Evolutionary conservation across 2,329 filamentous ascomycete genomes (phyloP).

Genomic region (Ciborinia camelliae): DNA sequence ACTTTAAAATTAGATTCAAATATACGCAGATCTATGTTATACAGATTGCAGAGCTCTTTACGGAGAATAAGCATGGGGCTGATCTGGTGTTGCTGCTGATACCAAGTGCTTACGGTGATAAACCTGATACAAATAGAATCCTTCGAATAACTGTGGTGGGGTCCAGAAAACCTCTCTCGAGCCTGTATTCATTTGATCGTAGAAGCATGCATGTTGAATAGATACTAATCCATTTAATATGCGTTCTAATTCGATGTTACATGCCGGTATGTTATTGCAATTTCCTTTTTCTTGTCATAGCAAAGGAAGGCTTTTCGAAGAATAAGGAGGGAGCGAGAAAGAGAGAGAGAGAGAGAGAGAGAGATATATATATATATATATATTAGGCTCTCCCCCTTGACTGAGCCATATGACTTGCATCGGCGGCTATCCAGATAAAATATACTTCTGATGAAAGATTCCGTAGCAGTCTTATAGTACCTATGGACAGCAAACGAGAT

Average conservation of each 20-base stretch:
- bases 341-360: too few relatives aligned
- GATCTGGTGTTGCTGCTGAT: neutral
- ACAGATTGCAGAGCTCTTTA: neutral
- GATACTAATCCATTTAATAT: neutral
- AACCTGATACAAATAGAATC: neutral
- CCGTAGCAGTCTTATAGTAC: too few relatives aligned
- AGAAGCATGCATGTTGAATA: neutral
- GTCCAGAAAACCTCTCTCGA: neutral
- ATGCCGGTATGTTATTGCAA: neutral
- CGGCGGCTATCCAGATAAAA: neutral
- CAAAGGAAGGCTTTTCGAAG: neutral
- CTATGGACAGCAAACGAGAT: neutral
- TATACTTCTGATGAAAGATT: neutral
- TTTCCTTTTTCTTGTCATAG: neutral
- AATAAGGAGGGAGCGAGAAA: too few relatives aligned
- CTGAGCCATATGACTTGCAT: neutral
- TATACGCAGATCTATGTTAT: neutral
- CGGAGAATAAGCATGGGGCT: neutral
- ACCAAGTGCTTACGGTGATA: neutral
- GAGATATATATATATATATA: too few relatives aligned
- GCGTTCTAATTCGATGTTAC: too few relatives aligned
- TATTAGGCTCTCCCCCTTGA: too few relatives aligned
- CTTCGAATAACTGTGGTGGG: neutral
- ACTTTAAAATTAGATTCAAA: neutral
- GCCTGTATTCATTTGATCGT: neutral